Conservation (phyloP, 768 basidiomycete species). For the Tubosaeta sp. region DNA sequence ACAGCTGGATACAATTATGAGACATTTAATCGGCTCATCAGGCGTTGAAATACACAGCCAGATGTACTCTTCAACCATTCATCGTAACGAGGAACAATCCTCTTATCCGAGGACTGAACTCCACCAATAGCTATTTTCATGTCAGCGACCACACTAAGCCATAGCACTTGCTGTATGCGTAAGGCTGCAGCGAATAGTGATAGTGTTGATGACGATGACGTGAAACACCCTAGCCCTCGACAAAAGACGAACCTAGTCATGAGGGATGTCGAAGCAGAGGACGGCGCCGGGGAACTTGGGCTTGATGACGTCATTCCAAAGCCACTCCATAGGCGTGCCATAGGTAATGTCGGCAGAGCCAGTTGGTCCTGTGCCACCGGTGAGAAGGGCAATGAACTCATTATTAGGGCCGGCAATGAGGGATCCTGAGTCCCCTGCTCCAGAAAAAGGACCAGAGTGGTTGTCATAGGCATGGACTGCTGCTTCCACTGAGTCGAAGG, state of each 20-base stretch:
- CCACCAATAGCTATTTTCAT: too few relatives aligned
- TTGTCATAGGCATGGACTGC: slow-evolving; percentile 8
- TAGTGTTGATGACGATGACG: too few relatives aligned
- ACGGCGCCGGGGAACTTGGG: background rate
- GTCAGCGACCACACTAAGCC: too few relatives aligned
- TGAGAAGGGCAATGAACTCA: slow-evolving; percentile 30
- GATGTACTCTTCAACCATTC: too few relatives aligned
- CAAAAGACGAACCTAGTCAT: background rate
- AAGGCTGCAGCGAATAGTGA: too few relatives aligned
- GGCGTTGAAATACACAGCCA: too few relatives aligned
- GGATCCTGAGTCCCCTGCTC: slow-evolving; percentile 20
- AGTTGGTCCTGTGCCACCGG: slow-evolving; percentile 24
- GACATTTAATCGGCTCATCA: too few relatives aligned
- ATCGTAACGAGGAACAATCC: too few relatives aligned
- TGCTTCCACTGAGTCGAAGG: background rate
- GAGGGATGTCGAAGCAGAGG: background rate
- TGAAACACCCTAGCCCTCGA: too few relatives aligned
- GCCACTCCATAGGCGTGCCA: slow-evolving; percentile 28
- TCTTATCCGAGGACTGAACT: too few relatives aligned
- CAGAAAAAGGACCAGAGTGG: slow-evolving; percentile 18
- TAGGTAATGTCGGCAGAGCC: slow-evolving; percentile 30
- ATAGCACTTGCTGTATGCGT: too few relatives aligned
- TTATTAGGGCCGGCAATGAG: slow-evolving; percentile 5
- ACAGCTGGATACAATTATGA: too few relatives aligned
- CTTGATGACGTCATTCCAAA: slow-evolving; percentile 29